phyloP scores from a whole-genome alignment of 2,329 filamentous ascomycete genomes.

The Aspergillus oerlinghausenensis region DNA sequence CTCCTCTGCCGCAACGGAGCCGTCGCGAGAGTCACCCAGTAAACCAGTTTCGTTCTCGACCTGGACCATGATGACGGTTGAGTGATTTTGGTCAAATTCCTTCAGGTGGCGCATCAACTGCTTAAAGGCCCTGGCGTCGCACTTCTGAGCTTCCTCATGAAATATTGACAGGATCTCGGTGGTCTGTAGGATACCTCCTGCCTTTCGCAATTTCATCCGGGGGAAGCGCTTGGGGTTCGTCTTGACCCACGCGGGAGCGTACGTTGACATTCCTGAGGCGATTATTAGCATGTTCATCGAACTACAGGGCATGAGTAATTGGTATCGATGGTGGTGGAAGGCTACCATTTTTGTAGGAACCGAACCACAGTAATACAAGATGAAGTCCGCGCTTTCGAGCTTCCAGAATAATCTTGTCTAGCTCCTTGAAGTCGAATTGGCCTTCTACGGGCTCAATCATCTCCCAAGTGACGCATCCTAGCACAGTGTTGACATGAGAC shows the following conservation, averaged over 20 bases:
- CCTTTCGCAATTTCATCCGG: conserved; percentile 2
- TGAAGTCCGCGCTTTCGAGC: conserved; percentile 36
- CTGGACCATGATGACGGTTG: conserved; percentile 53
- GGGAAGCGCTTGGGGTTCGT: conserved; percentile 10
- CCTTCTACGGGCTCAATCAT: conserved; percentile 44
- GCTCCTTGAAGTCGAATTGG: conserved; percentile 39
- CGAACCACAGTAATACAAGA: conserved; percentile 46
- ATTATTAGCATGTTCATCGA: too few relatives aligned
- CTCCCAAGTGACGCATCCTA: conserved; percentile 46
- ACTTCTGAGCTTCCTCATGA: conserved; percentile 29
- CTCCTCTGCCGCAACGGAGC: conserved; percentile 38
- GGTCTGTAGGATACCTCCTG: conserved; percentile 20
- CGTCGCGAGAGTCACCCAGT: conserved; percentile 50
- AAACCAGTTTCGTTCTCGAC: conserved; percentile 55
- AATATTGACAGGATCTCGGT: conserved; percentile 37
- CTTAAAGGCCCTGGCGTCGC: conserved; percentile 39
- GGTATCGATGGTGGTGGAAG: background rate
- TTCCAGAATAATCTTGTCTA: conserved; percentile 38
- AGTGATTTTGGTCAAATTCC: conserved; percentile 43
- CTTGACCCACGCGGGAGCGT: conserved; percentile 39
- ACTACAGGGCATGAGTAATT: background rate
- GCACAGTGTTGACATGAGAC: conserved; percentile 43
- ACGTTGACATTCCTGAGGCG: conserved; percentile 25
- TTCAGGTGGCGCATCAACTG: conserved; percentile 38
- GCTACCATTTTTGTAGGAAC: conserved; percentile 46